Percentiles rank a stretch among this genome's conserved stretches.
These are phyloP conservation scores for Solanum paucissectum DNA, from an alignment of 257 asterid species.

Conservation along the genomic window DNA sequence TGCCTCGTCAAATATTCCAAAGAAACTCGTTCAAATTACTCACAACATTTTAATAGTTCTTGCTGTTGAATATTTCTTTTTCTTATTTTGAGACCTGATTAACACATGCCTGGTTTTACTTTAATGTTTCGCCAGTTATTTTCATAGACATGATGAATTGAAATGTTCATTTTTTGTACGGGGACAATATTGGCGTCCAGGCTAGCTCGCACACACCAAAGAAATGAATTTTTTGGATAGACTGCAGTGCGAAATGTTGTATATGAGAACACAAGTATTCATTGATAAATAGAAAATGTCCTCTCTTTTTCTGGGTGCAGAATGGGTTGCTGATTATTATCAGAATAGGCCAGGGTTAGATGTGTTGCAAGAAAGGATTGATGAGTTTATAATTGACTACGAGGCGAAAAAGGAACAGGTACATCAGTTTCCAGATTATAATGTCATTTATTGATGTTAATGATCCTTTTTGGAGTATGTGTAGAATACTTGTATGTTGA, in stretches of 20 bases:
- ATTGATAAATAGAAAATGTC: background rate
- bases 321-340: slow-evolving; percentile 67
- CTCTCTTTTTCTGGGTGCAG: slow-evolving; percentile 25
- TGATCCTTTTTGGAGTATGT: background rate
- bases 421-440: background rate
- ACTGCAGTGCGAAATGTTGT: background rate
- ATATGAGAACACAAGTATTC: background rate
- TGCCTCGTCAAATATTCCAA: background rate
- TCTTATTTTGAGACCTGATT: background rate
- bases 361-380: slow-evolving; percentile 73
- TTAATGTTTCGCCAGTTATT: background rate
- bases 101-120: background rate
- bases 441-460: background rate
- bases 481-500: background rate
- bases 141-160: background rate
- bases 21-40: background rate
- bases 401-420: slow-evolving; percentile 79
- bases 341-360: slow-evolving; percentile 70
- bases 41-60: background rate
- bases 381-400: slow-evolving; percentile 66
- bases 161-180: background rate
- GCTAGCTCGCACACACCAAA: background rate
- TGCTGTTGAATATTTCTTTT: background rate
- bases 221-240: background rate
- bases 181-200: background rate